These are phyloP conservation scores for Panicum miliaceum DNA, from an alignment of 176 grass and related monocot species.

Conservation along the genomic window DNA sequence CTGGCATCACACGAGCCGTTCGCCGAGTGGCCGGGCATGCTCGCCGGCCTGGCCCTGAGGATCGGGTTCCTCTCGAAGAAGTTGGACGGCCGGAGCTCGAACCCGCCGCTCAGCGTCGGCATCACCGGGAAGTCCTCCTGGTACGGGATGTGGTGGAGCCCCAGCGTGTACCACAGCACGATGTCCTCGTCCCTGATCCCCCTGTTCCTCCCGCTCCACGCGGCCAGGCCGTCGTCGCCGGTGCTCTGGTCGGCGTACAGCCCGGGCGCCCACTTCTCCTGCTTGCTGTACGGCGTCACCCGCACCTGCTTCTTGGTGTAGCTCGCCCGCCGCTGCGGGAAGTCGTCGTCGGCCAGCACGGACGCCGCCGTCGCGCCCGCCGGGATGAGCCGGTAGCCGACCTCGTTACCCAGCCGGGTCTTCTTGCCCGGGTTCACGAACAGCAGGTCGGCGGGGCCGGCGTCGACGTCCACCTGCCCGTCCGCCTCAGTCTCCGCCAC, in stretches of 20 bases:
- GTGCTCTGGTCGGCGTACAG: slow-evolving; percentile 77
- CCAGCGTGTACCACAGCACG: slow-evolving; percentile 84
- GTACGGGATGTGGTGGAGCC: slow-evolving; percentile 78
- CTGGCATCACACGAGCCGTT: slow-evolving; percentile 37
- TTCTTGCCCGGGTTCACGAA: slow-evolving; percentile 69
- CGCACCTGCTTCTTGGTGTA: slow-evolving; percentile 79
- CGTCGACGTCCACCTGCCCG: slow-evolving; percentile 47
- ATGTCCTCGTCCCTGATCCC: slow-evolving; percentile 63
- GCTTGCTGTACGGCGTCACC: slow-evolving; percentile 71
- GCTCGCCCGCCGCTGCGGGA: slow-evolving; percentile 63
- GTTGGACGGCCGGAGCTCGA: slow-evolving; percentile 81
- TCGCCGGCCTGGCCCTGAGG: slow-evolving; percentile 20
- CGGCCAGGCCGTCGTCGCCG: slow-evolving; percentile 64
- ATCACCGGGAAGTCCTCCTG: slow-evolving; percentile 95
- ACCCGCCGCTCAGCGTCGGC: slow-evolving; percentile 63
- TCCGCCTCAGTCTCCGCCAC: slow-evolving; percentile 68
- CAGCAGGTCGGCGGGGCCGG: slow-evolving; percentile 50
- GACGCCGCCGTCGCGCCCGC: slow-evolving; percentile 56
- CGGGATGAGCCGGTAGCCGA: slow-evolving; percentile 61
- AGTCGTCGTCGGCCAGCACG: slow-evolving; percentile 70
- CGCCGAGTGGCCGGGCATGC: slow-evolving; percentile 42
- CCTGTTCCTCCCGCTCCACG: slow-evolving; percentile 61
- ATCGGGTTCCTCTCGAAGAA: slow-evolving; percentile 89
- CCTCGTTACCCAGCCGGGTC: slow-evolving; percentile 64
- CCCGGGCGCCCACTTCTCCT: slow-evolving; percentile 82